Conservation (phyloP, 2,329 filamentous ascomycete genomes). For the Sphaceloma murrayae region DNA sequence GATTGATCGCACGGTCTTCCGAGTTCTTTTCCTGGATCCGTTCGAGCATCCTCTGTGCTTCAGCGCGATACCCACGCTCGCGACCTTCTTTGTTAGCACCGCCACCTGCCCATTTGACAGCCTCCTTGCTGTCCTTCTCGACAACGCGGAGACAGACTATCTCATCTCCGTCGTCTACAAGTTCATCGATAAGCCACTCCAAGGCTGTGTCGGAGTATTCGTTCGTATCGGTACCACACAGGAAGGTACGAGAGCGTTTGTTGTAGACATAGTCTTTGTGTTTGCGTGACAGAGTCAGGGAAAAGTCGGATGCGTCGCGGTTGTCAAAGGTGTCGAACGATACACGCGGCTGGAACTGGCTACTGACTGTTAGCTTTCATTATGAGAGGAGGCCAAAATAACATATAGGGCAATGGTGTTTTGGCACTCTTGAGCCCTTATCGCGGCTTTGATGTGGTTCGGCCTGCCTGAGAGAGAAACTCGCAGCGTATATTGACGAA, state of each 20-base stretch:
- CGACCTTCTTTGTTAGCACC: conserved; percentile 52
- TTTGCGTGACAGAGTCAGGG: conserved; percentile 73
- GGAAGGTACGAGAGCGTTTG: conserved; percentile 74
- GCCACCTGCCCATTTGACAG: conserved; percentile 37
- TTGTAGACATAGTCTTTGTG: conserved; percentile 78
- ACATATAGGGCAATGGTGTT: not conserved
- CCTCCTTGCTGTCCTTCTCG: conserved; percentile 68
- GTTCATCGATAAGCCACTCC: conserved; percentile 83
- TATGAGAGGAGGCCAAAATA: not conserved
- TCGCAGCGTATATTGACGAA: too few species aligned
- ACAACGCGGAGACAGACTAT: conserved; percentile 83
- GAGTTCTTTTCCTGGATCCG: conserved; percentile 71
- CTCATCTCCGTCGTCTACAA: conserved; percentile 89
- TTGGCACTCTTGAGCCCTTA: too few species aligned
- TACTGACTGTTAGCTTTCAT: conserved; percentile 23
- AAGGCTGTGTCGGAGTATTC: conserved; percentile 86
- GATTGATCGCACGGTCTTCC: conserved; percentile 71
- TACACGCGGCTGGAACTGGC: conserved; percentile 57
- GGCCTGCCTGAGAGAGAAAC: too few species aligned
- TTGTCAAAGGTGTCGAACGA: conserved; percentile 67
- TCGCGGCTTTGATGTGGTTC: too few species aligned
- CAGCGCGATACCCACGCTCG: conserved; percentile 53
- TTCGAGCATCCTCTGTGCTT: conserved; percentile 65
- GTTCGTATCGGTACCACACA: conserved; percentile 85
- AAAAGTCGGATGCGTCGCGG: conserved; percentile 58